Evolutionary conservation across 164 flowering plant genomes (phyloP), one percentile per base, ranked within the genome.

Genomic region (Warburgia ugandensis): DNA sequence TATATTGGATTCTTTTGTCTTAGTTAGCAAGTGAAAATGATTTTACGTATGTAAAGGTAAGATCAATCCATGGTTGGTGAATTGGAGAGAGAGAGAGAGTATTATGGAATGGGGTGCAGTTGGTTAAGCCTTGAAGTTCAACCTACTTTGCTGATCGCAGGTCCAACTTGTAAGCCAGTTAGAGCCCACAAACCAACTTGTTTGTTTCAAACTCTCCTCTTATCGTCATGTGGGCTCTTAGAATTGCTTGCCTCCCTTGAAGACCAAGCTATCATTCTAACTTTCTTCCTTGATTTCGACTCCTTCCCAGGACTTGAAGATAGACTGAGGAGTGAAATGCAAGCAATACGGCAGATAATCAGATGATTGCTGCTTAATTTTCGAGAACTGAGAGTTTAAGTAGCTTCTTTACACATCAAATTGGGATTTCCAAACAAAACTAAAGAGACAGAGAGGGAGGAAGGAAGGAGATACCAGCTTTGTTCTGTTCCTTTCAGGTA

Each of bases 1-100:
- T 67, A 66, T 68, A 57, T 51, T 68, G 45, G 63, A 37, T 55
- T 63, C 21, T 42, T 43, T 48, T 60, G 66, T 55, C 80, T 76
- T 76, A 59, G 60, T 40, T 50, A 41, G 17, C 61, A 79, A 79
- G 84, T 42, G 50, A 67, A 36, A 64, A 69, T 72, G 55, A 75
- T 73, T 49, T 59, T 66, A 47, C 50, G 40, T 32, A 8, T 8
- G 23, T n/a, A 44, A 26, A 71, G 60, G 51, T 39, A 56, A 58
- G 26, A 45, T 32, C 48, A 42, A 44, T 36, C 59, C 50, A 49
- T 25, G 78, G 68, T 78, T 64, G 79, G 76, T 75, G 60, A 41
- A 55, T 56, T 52, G 42, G 39, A 48, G 65, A 60, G 42, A 61
- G 55, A 49, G 57, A 16, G 11, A 19, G 9, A n/a, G n/a, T n/a